These are phyloP conservation scores for Scalesia atractyloides DNA, from an alignment of 129 eudicot species.

Conservation along the genomic window DNA sequence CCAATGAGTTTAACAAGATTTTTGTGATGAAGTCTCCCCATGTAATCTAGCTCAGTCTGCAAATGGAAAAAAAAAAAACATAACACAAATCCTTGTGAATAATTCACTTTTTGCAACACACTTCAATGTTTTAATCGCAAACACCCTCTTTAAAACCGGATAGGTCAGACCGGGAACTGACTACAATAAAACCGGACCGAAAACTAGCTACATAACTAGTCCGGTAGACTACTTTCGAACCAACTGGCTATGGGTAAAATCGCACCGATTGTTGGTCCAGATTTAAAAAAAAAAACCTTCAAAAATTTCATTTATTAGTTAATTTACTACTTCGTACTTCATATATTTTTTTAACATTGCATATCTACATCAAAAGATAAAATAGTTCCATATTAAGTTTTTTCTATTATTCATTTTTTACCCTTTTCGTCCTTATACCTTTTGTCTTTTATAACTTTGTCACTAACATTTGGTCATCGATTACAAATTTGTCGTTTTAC, in stretches of 20 bases:
- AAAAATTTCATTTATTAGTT: too few relatives aligned
- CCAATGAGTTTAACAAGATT: constrained; percentile 77
- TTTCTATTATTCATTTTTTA: too few relatives aligned
- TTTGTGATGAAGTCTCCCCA: constrained; percentile 63
- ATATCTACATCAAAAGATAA: background rate
- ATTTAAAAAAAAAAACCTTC: too few relatives aligned
- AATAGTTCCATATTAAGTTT: background rate
- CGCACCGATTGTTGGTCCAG: background rate
- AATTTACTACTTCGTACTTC: too few relatives aligned
- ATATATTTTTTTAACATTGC: background rate
- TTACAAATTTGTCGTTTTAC: too few relatives aligned
- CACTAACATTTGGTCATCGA: too few relatives aligned
- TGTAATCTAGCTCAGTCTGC: constrained; percentile 70
- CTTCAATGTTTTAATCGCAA: background rate
- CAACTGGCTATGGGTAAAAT: background rate
- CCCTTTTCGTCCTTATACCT: too few relatives aligned
- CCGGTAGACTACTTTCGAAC: background rate
- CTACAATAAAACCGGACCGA: background rate
- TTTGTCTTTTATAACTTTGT: too few relatives aligned
- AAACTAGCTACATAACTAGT: background rate
- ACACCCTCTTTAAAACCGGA: background rate
- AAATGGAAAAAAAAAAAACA: constrained; percentile 8
- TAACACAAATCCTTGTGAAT: background rate
- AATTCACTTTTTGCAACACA: background rate
- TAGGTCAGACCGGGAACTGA: too few relatives aligned